Evolutionary conservation across 2,329 filamentous ascomycete genomes (phyloP), one percentile per base, ranked within the genome.

Genomic region (Exophiala mesophila): DNA sequence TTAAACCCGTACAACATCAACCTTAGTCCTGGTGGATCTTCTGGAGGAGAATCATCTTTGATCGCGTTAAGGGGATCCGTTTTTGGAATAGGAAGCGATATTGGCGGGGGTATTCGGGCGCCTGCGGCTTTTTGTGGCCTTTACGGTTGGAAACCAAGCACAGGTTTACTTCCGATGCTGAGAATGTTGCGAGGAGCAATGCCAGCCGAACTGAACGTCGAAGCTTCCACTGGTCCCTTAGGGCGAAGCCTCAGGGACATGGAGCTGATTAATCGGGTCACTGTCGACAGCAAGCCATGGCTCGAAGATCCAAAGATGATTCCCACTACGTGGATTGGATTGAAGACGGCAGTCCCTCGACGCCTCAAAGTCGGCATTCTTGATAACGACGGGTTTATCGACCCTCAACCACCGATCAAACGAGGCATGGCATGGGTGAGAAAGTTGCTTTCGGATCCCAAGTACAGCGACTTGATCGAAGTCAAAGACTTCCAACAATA

Each of bases 381-480:
- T 61, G 78, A 73, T 71, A 67, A 82, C 59, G 83, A 86, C 57
- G 76, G 73, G 12, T 68, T 79, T 39, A 80, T 83, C 4, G 68
- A 50, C 12, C 82, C 83, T 0, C 83, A 84, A 38, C 81, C 83
- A 2, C 83, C 82, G 0, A 70, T 85, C 2, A 63, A 68, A 0
- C 63, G 61, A 4, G 52, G 77, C 1, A 62, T 75, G 0, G 67
- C 66, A 4, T 64, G 67, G 52, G 66, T 67, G 3, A 59, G 61
- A 2, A 23, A 55, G n/a, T 51, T 47, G 1, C 57, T 70, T 13
- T 44, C 36, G 9, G 53, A 47, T 3, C 60, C 59, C 1, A 44
- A 59, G 2, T 39, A 42, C 32, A 35, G 34, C 12, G 35, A 39
- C 8, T 17, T 41, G 5, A 66, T 80, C 51, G 69, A 76, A 3